Evolutionary conservation across 139 green algal genomes (phyloP).

Genomic region (Asterochloris erici): DNA sequence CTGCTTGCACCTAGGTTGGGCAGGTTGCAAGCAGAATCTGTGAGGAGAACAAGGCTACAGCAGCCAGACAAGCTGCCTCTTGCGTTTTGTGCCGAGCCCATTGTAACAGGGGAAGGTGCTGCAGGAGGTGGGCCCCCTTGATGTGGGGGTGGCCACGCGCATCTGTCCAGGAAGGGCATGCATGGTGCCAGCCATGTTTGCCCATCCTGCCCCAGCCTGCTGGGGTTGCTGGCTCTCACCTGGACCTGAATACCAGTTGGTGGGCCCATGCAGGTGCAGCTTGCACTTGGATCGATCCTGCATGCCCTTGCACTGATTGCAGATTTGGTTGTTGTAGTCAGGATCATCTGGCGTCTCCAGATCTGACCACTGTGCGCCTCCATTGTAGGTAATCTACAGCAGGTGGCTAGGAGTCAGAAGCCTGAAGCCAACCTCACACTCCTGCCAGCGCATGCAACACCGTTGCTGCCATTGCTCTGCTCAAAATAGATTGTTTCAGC

Average conservation of each 20-base stretch:
- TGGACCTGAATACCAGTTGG: slow-evolving; percentile 49
- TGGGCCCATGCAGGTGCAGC: slow-evolving; percentile 81
- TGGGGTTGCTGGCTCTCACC: slow-evolving; percentile 18
- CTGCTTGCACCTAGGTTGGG: no score
- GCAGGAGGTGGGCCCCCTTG: background rate
- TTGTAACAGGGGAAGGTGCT: no score
- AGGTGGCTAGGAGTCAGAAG: background rate
- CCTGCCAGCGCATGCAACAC: no score
- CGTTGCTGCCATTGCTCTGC: no score
- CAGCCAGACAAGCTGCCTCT: no score
- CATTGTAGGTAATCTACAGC: slow-evolving; percentile 79
- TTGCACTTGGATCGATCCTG: slow-evolving; percentile 38
- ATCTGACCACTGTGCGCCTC: slow-evolving; percentile 73
- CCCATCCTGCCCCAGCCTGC: no score
- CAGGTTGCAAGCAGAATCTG: no score
- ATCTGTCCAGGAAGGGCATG: background rate
- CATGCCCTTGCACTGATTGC: slow-evolving; percentile 39
- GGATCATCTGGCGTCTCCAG: slow-evolving; percentile 30
- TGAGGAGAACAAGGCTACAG: no score
- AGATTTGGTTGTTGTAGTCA: slow-evolving; percentile 22
- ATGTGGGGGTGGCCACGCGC: background rate
- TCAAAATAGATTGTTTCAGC: no score
- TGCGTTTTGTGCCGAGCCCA: no score
- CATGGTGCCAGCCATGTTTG: no score
- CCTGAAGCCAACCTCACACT: no score